Evolutionary conservation across 208 protist genomes (phyloP), one percentile per base, ranked within the genome.

Genomic region (Acanthamoeba divionensis): DNA sequence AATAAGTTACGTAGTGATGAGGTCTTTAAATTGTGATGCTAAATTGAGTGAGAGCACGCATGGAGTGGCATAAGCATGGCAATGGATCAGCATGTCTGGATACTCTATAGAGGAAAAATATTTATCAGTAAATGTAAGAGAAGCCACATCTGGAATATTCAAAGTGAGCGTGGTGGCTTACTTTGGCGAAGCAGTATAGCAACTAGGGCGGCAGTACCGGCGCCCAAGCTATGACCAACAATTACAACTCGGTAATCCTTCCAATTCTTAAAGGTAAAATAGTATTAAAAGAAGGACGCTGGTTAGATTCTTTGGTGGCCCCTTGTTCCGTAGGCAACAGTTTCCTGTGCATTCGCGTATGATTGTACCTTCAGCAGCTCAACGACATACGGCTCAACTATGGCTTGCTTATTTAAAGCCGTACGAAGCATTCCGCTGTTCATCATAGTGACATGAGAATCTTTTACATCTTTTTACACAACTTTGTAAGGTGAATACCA

Each of bases 1-100:
- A 29, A 83, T 54, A 47, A 47, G 63, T 83, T 33, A 83, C 73
- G 26, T 83, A 83, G 73, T 83, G 45, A 83, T 83, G 13, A 83
- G 73, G 29, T 83, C 50, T 6, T 54, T 47, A 26, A 62, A 71
- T 29, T 92, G 45, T 54, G 57, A 65, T 10, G 73, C 73, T 0
- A 83, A 21, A 36, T 83, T 54, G 3, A 83, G 50, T 31, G 73
- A 83, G 12, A 83, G 50, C 1, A 83, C 73, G 9, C 73, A 83
- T 54, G 73, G 73, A 8, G 73, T 83, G 13, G 73, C 73, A 29
- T 83, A 83, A 0, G 73, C 73, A 10, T 83, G 73, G 48, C 73
- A 83, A 21, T 54, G 36, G 44, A 83, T 63, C 15, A 65, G 73
- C 10, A 83, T 47, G 13, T 90, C 55, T 55, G 90, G 90, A 65